phyloP scores from a whole-genome alignment of 345 rosid species.

The Eucalyptus tenuipes region DNA sequence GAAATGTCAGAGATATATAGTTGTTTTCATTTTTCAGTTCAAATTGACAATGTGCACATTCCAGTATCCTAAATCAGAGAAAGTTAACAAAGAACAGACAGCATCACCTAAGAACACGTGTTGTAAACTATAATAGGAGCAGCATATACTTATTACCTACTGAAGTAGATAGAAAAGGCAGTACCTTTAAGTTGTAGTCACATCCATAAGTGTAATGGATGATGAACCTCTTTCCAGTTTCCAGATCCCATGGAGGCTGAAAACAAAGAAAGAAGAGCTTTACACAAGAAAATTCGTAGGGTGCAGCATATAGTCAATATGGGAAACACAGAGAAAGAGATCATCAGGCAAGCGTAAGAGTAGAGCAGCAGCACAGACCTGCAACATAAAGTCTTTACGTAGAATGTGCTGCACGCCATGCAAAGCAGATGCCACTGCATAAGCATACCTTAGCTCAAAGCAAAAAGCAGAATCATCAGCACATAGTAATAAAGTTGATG shows the following conservation, averaged over 20 bases:
- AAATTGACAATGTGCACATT: neutral
- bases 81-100: neutral
- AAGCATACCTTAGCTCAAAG: constrained; percentile 66
- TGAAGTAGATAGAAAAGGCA: neutral
- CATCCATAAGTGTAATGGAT: constrained; percentile 97
- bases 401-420: constrained; percentile 87
- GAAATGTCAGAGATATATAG: neutral
- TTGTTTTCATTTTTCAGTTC: neutral
- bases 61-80: neutral
- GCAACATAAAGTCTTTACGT: constrained; percentile 86
- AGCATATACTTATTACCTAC: neutral
- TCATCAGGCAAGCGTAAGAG: neutral
- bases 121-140: neutral
- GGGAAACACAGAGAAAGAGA: neutral
- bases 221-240: constrained; percentile 58
- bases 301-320: neutral
- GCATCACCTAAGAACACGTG: neutral
- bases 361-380: constrained; percentile 31
- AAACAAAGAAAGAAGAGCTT: constrained; percentile 3
- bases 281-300: neutral
- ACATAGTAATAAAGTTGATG: neutral
- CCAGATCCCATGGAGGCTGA: constrained; percentile 98
- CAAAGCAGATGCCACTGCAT: constrained; percentile 94
- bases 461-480: neutral
- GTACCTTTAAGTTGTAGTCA: constrained; percentile 83